Conservation (phyloP, 331 rosid species). For the Erythrophleum ivorense region DNA sequence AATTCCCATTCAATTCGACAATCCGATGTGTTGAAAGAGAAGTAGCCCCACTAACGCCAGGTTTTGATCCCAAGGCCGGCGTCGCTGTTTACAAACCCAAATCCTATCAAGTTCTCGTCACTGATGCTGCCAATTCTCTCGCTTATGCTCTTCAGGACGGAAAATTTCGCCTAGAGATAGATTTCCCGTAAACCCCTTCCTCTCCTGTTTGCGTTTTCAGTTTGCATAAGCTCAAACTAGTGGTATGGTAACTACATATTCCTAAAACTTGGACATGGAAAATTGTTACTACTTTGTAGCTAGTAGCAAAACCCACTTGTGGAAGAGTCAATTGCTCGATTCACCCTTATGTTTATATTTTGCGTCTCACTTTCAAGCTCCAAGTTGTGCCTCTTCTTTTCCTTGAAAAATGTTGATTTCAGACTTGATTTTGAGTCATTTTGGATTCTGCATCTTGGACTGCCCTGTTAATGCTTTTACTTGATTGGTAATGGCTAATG, state of each 20-base stretch:
- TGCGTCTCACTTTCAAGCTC: background rate
- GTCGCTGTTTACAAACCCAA: slow-evolving; percentile 86
- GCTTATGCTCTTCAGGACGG: slow-evolving; percentile 80
- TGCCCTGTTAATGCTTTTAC: too few species aligned
- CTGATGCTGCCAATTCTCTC: slow-evolving; percentile 84
- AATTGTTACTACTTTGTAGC: background rate
- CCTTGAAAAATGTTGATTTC: background rate
- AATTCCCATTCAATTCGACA: slow-evolving; percentile 20
- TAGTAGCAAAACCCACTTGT: background rate
- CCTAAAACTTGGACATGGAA: background rate
- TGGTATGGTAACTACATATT: background rate
- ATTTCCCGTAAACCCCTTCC: slow-evolving; percentile 71
- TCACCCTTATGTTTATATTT: background rate
- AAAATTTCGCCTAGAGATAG: slow-evolving; percentile 81
- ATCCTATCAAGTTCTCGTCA: slow-evolving; percentile 76
- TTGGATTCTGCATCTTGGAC: background rate
- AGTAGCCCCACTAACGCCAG: slow-evolving; percentile 34
- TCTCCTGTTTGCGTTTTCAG: background rate
- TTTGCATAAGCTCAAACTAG: background rate
- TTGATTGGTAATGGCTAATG: background rate
- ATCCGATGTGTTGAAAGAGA: slow-evolving; percentile 55
- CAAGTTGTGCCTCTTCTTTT: background rate
- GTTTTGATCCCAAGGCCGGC: slow-evolving; percentile 63
- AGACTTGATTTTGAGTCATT: too few species aligned
- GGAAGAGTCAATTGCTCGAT: slow-evolving; percentile 2